Base-by-base conservation (phyloP, 2,329 filamentous ascomycete species). In the Beauveria medogensis region DNA sequence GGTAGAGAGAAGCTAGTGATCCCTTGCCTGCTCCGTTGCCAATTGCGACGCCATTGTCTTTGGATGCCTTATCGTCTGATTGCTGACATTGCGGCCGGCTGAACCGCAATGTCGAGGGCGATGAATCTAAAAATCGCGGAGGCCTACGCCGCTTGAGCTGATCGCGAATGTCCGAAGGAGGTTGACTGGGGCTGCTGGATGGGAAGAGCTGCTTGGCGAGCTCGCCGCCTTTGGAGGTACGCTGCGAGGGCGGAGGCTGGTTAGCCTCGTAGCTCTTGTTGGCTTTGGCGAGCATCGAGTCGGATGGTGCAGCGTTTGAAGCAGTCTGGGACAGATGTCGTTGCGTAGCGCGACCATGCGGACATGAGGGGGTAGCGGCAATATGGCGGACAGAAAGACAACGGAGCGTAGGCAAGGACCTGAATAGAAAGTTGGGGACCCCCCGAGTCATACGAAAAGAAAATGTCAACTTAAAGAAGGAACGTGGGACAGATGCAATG, bases 151-250 rank as follows among this genome's bases (percentile, higher is more conserved):
- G 69, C 65, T 77, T 81, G 65, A 82, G 74, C 59, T 79, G 78
- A 52, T 82, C 77, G 60, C 78, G 71, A 65, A 86, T 81, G 62
- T 79, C 80, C 44, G 72, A 72, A 69, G 78, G 75, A 10, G 71
- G 64, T 28, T 74, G 69, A 48, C 70, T 72, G 14, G 81, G 80
- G 65, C 79, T 85, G 70, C 80, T 85, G 1, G 84, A 84, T 4
- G 82, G 78, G 64, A 86, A 83, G 18, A 82, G 73, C 61, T 82
- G 77, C 69, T 85, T 83, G 5, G 76, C 71, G 48, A 82, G 69
- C 53, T 70, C 65, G 9, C 68, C 65, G 55, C 72, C 72, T 14
- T 55, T 48, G 16, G 22, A 6, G n/a, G 10, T 43, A 22, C 28
- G 44, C 18, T 54, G 58, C 18, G 51, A 55, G 10, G 70, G 69